Evolutionary conservation across 1,284 basidiomycete species (phyloP).

Genomic region (Cutaneotrichosporon cavernicola): DNA sequence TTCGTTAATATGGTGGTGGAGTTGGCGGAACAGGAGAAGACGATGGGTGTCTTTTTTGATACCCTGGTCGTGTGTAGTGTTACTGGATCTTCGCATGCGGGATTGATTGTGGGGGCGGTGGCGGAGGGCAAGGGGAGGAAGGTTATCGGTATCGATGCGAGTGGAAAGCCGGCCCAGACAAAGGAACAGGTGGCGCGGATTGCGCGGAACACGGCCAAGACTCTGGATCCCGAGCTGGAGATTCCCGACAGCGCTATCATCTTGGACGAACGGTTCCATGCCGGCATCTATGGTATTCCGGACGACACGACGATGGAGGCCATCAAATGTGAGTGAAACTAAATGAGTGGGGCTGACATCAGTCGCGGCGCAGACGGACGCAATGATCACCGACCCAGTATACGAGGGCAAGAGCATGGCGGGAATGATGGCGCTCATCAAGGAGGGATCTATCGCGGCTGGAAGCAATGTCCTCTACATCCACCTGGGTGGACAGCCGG

Average conservation of each 20-base stretch:
- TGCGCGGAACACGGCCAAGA: slow-evolving; percentile 32
- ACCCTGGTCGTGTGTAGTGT: slow-evolving; percentile 41
- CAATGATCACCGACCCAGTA: slow-evolving; percentile 42
- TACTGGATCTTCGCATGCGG: slow-evolving; percentile 42
- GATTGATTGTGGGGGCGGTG: slow-evolving; percentile 36
- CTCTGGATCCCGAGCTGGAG: slow-evolving; percentile 29
- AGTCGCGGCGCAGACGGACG: slow-evolving; percentile 35
- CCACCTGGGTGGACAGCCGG: slow-evolving; percentile 42
- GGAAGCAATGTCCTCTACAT: slow-evolving; percentile 40
- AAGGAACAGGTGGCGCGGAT: slow-evolving; percentile 33
- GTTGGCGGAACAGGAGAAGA: slow-evolving; percentile 36
- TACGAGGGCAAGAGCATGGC: slow-evolving; percentile 45
- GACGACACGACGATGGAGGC: slow-evolving; percentile 36
- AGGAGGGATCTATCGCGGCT: slow-evolving; percentile 31
- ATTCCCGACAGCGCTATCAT: slow-evolving; percentile 36
- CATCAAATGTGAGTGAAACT: slow-evolving; percentile 31
- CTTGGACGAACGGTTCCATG: slow-evolving; percentile 40
- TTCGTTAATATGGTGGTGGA: slow-evolving; percentile 39
- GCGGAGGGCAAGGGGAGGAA: slow-evolving; percentile 37
- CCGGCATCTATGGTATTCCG: slow-evolving; percentile 39
- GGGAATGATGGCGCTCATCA: slow-evolving; percentile 39
- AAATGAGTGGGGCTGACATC: neutral
- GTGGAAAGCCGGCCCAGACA: slow-evolving; percentile 37
- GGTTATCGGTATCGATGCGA: slow-evolving; percentile 43
- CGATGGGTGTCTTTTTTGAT: slow-evolving; percentile 39